Evolutionary conservation across 164 flowering plant genomes (phyloP).

Genomic region (Brasenia schreberi): DNA sequence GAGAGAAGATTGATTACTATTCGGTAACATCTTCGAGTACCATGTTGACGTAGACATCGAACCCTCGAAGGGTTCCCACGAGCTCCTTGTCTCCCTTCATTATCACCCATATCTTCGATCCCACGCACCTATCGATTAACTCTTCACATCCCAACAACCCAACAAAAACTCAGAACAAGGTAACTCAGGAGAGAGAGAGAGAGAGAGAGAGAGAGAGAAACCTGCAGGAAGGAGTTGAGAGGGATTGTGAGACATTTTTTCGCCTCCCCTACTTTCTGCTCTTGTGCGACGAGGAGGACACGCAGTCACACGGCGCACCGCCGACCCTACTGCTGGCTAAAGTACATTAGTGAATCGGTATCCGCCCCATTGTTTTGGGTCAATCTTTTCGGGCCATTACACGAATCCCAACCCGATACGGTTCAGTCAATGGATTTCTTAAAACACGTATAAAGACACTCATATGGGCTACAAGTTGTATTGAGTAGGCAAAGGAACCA

Average conservation of each 20-base stretch:
- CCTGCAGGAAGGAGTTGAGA: constrained; percentile 72
- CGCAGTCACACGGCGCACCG: no score
- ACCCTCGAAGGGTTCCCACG: constrained; percentile 86
- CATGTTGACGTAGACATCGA: constrained; percentile 97
- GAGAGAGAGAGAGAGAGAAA: neutral
- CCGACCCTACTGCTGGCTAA: no score
- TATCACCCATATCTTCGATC: constrained; percentile 97
- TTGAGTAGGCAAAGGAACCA: no score
- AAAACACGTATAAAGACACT: no score
- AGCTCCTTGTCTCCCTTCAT: constrained; percentile 99
- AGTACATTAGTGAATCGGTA: no score
- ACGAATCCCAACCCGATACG: no score
- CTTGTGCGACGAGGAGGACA: neutral
- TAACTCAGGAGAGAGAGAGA: neutral
- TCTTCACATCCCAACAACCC: constrained; percentile 30
- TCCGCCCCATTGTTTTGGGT: no score
- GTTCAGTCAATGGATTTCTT: no score
- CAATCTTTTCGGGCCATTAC: no score
- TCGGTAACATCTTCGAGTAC: constrained; percentile 98
- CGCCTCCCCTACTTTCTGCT: neutral
- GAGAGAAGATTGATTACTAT: constrained; percentile 36
- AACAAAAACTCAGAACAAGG: neutral
- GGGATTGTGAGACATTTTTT: constrained; percentile 52
- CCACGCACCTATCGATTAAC: constrained; percentile 91
- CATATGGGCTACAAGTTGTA: no score